A percentile compares a stretch with the other conserved stretches of the same genome.
phyloP scores from a whole-genome alignment of 306 rosid species.

The Argentina anserina region DNA sequence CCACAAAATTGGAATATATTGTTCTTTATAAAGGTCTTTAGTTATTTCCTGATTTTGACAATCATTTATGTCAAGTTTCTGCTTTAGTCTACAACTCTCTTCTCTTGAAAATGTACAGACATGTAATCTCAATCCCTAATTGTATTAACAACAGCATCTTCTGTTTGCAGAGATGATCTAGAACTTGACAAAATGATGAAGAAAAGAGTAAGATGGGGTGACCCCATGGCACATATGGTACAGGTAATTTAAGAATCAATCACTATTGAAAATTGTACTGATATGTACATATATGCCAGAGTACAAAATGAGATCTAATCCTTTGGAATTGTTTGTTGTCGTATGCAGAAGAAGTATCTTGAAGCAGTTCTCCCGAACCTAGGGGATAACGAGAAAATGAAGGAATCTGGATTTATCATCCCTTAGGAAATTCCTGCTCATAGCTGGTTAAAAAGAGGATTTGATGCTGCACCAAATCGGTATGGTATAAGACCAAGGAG shows the following conservation, averaged over 20 bases:
- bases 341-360: conserved; percentile 56
- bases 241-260: conserved; percentile 58
- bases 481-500: conserved; percentile 85
- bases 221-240: conserved; percentile 92
- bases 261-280: conserved; percentile 12
- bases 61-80: background rate
- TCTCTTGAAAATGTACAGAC: background rate
- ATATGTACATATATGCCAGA: background rate
- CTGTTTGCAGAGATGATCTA: conserved; percentile 69
- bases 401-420: conserved; percentile 76
- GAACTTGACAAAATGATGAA: conserved; percentile 72
- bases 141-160: conserved; percentile 11
- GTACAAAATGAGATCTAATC: background rate
- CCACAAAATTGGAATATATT: no score
- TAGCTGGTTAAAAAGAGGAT: conserved; percentile 80
- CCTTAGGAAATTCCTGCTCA: conserved; percentile 86
- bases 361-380: conserved; percentile 53
- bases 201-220: conserved; percentile 85
- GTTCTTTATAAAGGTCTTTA: no score
- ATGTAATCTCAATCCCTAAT: background rate
- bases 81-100: background rate
- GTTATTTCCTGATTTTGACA: background rate
- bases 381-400: conserved; percentile 71
- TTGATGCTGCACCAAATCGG: conserved; percentile 75
- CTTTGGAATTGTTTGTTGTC: conserved; percentile 23